Conservation (phyloP, 306 rosid genomes). For the Cucumis sativus region DNA sequence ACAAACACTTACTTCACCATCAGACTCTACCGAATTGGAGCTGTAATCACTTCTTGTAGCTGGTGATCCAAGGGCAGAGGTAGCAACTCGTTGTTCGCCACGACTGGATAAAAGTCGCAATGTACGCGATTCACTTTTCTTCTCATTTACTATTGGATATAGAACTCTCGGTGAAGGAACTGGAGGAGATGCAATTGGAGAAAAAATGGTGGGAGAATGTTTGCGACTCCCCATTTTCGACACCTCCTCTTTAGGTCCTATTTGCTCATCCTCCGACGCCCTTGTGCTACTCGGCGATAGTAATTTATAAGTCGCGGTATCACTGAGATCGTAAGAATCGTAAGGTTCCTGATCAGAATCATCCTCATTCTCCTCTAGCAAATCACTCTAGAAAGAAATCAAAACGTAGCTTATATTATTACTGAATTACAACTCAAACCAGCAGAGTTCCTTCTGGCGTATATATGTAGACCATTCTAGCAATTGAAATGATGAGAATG, state of each 20-base stretch:
- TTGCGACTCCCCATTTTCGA: conserved; percentile 28
- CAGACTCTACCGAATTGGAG: conserved; percentile 12
- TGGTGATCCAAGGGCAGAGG: no score
- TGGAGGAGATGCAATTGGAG: conserved; percentile 58
- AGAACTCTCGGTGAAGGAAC: conserved; percentile 20
- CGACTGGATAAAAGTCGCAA: conserved; percentile 46
- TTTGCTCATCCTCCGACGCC: conserved; percentile 23
- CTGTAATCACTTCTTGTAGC: no score
- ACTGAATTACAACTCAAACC: neutral
- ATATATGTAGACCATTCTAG: neutral
- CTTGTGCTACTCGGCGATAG: conserved; percentile 22
- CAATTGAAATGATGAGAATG: neutral
- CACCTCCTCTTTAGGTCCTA: conserved; percentile 17
- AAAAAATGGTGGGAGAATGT: conserved; percentile 39
- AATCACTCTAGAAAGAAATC: conserved; percentile 35
- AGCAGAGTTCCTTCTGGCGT: neutral
- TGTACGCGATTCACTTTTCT: conserved; percentile 24
- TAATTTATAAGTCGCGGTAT: conserved; percentile 13
- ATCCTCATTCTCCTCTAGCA: conserved; percentile 46
- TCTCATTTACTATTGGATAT: conserved; percentile 21
- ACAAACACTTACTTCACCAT: conserved; percentile 45
- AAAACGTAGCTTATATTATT: neutral
- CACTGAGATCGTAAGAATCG: conserved; percentile 29
- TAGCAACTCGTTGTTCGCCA: neutral
- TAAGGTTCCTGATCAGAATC: conserved; percentile 41